Percentiles rank a stretch among this genome's conserved stretches.
Conservation (phyloP, 1,139 yeast species). For the Yamadazyma atlantica region DNA sequence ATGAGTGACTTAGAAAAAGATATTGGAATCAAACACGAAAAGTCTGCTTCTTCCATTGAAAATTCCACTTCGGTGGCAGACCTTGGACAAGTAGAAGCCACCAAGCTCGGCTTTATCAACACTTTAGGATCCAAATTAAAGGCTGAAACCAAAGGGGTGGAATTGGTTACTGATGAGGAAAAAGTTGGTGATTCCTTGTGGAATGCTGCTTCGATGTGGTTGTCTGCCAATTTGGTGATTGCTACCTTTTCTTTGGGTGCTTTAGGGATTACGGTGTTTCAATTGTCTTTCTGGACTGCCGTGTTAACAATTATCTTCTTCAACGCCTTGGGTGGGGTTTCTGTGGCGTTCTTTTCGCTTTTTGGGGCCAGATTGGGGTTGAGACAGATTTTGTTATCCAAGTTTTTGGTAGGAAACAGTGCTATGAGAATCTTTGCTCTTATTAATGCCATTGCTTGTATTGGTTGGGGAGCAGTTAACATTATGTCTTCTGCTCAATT, state of each 20-base stretch:
- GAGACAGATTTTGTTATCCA: slow-evolving; percentile 81
- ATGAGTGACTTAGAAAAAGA: slow-evolving; percentile 8
- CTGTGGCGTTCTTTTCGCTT: slow-evolving; percentile 78
- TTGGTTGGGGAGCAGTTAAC: slow-evolving; percentile 95
- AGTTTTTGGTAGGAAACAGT: slow-evolving; percentile 72
- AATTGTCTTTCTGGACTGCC: slow-evolving; percentile 62
- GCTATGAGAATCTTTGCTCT: slow-evolving; percentile 75
- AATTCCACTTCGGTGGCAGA: slow-evolving; percentile 1
- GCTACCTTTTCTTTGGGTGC: slow-evolving; percentile 83
- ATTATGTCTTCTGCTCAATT: slow-evolving; percentile 86
- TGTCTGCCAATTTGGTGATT: slow-evolving; percentile 84
- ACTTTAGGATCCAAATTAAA: slow-evolving; percentile 33
- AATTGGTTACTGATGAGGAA: slow-evolving; percentile 64
- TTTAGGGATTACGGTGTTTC: slow-evolving; percentile 59
- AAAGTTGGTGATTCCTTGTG: slow-evolving; percentile 58
- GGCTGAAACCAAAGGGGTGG: slow-evolving; percentile 70
- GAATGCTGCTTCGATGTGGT: slow-evolving; percentile 86
- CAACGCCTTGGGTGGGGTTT: slow-evolving; percentile 64
- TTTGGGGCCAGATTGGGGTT: slow-evolving; percentile 85
- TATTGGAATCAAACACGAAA: slow-evolving; percentile 2
- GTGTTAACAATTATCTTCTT: slow-evolving; percentile 67
- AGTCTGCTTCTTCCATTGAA: slow-evolving; percentile 1
- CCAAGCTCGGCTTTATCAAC: slow-evolving; percentile 12
- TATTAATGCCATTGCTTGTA: slow-evolving; percentile 78
- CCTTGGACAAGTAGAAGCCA: slow-evolving; percentile 6